Evolutionary conservation across 176 grass and related monocot genomes (phyloP).

Genomic region (Carex littledalei): DNA sequence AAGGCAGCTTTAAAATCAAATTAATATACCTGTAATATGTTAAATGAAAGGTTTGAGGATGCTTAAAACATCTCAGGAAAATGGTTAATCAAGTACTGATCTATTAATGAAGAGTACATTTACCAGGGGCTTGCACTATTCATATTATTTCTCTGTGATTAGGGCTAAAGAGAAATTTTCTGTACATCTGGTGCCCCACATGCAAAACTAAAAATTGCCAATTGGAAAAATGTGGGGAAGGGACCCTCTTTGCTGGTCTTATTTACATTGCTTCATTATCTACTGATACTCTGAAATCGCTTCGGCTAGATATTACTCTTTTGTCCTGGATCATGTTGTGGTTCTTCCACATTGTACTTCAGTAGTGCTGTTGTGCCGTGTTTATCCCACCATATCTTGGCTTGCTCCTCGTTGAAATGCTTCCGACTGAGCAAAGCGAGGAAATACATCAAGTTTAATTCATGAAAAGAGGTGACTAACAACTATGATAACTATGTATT

Average conservation of each 20-base stretch:
- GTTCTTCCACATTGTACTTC: constrained; percentile 33
- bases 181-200: not conserved
- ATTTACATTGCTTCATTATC: constrained; percentile 2
- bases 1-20: not conserved
- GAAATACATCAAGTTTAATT: constrained; percentile 4
- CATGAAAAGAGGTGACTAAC: not conserved
- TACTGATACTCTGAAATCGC: not conserved
- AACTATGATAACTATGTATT: not conserved
- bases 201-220: not conserved
- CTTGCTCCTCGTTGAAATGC: constrained; percentile 78
- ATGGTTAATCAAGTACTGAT: not conserved
- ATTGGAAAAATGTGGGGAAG: not conserved
- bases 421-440: constrained; percentile 51
- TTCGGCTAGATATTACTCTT: not conserved
- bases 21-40: not conserved
- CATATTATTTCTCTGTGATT: not conserved
- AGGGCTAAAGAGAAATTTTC: not conserved
- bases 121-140: not conserved
- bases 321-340: not conserved
- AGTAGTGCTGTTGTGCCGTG: constrained; percentile 48
- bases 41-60: not conserved
- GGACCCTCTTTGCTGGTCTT: not conserved
- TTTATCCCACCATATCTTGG: constrained; percentile 77
- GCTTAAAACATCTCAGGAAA: not conserved
- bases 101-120: not conserved